These are phyloP conservation scores for Yamadazyma diddensiae DNA, from an alignment of 1,139 yeast species.

Conservation along the genomic window DNA sequence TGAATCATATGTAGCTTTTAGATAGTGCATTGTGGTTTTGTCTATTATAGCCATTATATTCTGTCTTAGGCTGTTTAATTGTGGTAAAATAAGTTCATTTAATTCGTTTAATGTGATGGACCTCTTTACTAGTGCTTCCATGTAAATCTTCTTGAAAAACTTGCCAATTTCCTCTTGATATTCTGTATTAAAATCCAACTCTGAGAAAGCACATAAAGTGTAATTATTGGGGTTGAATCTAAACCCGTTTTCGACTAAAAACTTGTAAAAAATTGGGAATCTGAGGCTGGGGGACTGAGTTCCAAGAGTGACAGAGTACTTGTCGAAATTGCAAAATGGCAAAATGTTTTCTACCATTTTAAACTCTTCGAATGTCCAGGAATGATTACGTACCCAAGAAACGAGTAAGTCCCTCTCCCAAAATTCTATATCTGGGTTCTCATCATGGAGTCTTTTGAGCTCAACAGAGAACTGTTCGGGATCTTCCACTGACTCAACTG, in stretches of 20 bases:
- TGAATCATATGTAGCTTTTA: no score
- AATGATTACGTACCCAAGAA: slow-evolving; percentile 1
- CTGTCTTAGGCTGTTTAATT: no score
- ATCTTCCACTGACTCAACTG: no score
- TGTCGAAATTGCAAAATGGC: slow-evolving; percentile 11
- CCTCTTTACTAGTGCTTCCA: not conserved
- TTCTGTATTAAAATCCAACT: not conserved
- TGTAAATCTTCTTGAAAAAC: slow-evolving; percentile 2
- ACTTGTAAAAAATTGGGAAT: slow-evolving; percentile 25
- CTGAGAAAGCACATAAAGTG: not conserved
- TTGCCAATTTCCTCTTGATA: not conserved
- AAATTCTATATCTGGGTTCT: not conserved
- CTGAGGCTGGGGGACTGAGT: slow-evolving; percentile 24
- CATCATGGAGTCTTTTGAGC: no score
- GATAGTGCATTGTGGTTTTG: no score
- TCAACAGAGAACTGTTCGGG: no score
- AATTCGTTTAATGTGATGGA: no score
- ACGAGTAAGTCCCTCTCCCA: not conserved
- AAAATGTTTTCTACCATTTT: slow-evolving; percentile 22
- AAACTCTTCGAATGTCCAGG: slow-evolving; percentile 10
- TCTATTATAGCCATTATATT: no score
- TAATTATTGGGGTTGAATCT: slow-evolving; percentile 1
- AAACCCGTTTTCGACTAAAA: slow-evolving; percentile 8
- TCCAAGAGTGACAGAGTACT: slow-evolving; percentile 15
- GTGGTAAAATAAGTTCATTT: no score